Evolutionary conservation across 148 eudicot genomes (phyloP).

Genomic region (Nyssa sinensis): DNA sequence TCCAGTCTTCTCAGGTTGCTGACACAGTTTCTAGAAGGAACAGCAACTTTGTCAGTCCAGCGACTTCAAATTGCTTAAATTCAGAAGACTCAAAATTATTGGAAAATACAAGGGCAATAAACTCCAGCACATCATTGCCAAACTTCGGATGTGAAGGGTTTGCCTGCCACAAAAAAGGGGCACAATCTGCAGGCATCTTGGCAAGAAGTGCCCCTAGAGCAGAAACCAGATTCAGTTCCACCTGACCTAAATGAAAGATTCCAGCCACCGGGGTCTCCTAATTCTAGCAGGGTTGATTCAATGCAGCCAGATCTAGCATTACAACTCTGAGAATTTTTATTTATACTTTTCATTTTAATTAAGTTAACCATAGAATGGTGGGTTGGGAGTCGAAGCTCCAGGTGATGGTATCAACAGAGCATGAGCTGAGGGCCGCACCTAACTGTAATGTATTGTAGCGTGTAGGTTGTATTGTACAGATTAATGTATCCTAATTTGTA

Average conservation of each 20-base stretch:
- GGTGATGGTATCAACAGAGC: neutral
- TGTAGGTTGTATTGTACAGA: conserved; percentile 5
- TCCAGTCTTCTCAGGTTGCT: conserved; percentile 12
- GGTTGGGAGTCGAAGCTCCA: neutral
- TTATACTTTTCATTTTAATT: neutral
- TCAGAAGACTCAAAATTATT: neutral
- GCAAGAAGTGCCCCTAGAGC: neutral
- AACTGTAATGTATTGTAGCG: neutral
- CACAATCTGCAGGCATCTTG: conserved; percentile 6
- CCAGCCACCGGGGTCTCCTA: conserved; percentile 35
- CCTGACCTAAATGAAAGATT: conserved; percentile 49
- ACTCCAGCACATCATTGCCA: neutral
- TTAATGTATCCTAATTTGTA: conserved; percentile 8
- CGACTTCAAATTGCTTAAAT: neutral
- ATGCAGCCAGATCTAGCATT: conserved; percentile 41
- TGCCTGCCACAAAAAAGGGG: conserved; percentile 8
- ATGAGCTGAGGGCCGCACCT: neutral
- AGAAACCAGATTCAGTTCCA: conserved; percentile 22
- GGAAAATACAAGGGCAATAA: neutral
- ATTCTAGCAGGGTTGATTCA: conserved; percentile 27
- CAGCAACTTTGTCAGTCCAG: neutral
- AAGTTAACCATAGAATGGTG: conserved; percentile 7
- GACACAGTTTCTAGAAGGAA: neutral
- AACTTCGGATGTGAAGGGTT: conserved; percentile 10
- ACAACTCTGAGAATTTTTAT: conserved; percentile 32